Evolutionary conservation across 2,329 filamentous ascomycete species (phyloP).

Genomic region (Thielaviopsis euricoi): DNA sequence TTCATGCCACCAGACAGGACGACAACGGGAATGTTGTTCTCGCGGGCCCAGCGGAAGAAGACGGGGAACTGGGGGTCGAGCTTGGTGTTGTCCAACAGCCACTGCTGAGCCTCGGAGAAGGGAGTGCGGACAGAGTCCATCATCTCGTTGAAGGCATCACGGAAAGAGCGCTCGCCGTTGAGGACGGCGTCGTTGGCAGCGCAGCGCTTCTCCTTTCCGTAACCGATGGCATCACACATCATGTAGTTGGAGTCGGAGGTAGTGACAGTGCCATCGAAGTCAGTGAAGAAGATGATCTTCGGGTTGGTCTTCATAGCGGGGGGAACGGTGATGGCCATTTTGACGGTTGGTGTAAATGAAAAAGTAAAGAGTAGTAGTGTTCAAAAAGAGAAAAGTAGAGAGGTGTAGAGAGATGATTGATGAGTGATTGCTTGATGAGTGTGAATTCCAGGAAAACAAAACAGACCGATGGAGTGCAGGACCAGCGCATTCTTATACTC

Average conservation of each 20-base stretch:
- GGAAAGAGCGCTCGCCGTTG: conserved; percentile 52
- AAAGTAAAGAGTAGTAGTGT: background rate
- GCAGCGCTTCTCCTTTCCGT: conserved; percentile 53
- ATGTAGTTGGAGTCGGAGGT: conserved; percentile 48
- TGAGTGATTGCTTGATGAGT: background rate
- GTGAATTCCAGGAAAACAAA: background rate
- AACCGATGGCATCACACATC: conserved; percentile 85
- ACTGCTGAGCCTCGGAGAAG: conserved; percentile 65
- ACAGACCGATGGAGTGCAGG: background rate
- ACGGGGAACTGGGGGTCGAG: conserved; percentile 77
- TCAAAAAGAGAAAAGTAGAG: conserved; percentile 1
- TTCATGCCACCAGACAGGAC: conserved; percentile 87
- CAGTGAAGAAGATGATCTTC: conserved; percentile 94
- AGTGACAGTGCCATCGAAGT: conserved; percentile 96
- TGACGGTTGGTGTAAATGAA: conserved; percentile 3
- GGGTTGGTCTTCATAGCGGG: conserved; percentile 43
- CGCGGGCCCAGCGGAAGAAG: conserved; percentile 70
- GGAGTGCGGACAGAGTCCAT: conserved; percentile 71
- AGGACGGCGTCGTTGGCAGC: conserved; percentile 66
- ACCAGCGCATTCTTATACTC: conserved; percentile 9
- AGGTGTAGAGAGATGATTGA: background rate
- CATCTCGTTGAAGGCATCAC: conserved; percentile 82
- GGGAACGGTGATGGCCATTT: conserved; percentile 10
- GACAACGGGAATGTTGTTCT: conserved; percentile 78
- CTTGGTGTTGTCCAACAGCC: conserved; percentile 65